Base-by-base conservation (phyloP, 345 rosid genomes). In the Pistacia vera region DNA sequence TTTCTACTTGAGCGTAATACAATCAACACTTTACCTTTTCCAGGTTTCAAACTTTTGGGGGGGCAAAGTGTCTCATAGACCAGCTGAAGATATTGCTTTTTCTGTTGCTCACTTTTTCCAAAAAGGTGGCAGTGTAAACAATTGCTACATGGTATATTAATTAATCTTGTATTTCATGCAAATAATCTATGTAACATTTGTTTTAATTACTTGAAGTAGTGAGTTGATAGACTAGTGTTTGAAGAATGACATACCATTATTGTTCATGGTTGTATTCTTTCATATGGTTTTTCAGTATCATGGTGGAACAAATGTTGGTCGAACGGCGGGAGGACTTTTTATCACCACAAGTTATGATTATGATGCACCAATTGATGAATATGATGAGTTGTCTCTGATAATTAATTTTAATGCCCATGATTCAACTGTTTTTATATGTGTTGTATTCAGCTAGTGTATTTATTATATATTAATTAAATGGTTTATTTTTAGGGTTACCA, bases 351-450 rank as follows among this genome's bases (percentile, higher is more conserved):
- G 98, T 83, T 93, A 93, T 85, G 99, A 96, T 80, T 93, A 96
- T 55, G 99, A 95, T 76, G 99, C 99, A 72, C 99, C 98, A 0
- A 91, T 96, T 55, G 99, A 96, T 86, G 99, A 96, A 81, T 96
- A 96, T 76, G 99, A 97, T 96, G 70, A 85, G 86, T 61, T n/a
- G 2, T 17, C 51, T 8, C 55, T 73, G 12, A 36, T 75, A 51
- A 44, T 56, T 16, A 16, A 38, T 38, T 38, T 2, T 1, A 13
- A 12, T 68, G 56, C 8, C 46, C 25, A 30, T 60, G 44, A 73
- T 63, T 66, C 56, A 30, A 41, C 8, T 36, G 10, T 60, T 10
- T 44, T 60, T 28, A 22, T n/a, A 30, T 10, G 18, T 62, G 7
- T 20, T 70, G 3, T 28, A 10, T 49, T 48, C 59, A 64, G 11